phyloP scores from a whole-genome alignment of 2,329 filamentous ascomycete genomes.

The Neonectria punicea region DNA sequence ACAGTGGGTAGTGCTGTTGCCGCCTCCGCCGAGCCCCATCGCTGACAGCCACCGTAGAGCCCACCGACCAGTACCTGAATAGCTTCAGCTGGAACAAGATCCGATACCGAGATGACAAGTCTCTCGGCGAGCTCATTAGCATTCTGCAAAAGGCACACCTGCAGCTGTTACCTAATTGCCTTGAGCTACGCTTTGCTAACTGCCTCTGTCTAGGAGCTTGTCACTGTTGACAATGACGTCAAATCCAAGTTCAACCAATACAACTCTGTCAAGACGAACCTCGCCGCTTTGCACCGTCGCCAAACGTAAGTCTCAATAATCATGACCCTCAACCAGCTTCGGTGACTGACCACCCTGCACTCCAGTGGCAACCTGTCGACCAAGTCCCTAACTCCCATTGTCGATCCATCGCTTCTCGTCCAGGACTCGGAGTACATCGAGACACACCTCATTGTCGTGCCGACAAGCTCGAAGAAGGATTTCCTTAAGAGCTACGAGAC shows the following conservation, averaged over 20 bases:
- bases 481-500: constrained; percentile 92
- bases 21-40: background rate
- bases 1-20: constrained; percentile 70
- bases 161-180: background rate
- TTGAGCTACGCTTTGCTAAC: constrained; percentile 18
- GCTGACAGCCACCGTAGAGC: constrained; percentile 68
- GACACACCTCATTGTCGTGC: constrained; percentile 92
- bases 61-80: constrained; percentile 92
- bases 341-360: constrained; percentile 20
- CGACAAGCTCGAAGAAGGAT: constrained; percentile 82
- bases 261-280: constrained; percentile 87
- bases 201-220: constrained; percentile 72
- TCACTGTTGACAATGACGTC: constrained; percentile 94
- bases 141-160: constrained; percentile 82
- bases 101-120: constrained; percentile 93
- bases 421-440: constrained; percentile 96
- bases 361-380: constrained; percentile 89
- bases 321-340: background rate
- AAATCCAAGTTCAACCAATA: constrained; percentile 95
- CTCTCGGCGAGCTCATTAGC: constrained; percentile 87
- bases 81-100: constrained; percentile 97
- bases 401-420: constrained; percentile 82
- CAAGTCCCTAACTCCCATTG: constrained; percentile 89
- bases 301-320: constrained; percentile 73
- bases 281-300: constrained; percentile 83